Evolutionary conservation across 2,329 filamentous ascomycete species (phyloP).

Genomic region (Grosmannia clavigera): DNA sequence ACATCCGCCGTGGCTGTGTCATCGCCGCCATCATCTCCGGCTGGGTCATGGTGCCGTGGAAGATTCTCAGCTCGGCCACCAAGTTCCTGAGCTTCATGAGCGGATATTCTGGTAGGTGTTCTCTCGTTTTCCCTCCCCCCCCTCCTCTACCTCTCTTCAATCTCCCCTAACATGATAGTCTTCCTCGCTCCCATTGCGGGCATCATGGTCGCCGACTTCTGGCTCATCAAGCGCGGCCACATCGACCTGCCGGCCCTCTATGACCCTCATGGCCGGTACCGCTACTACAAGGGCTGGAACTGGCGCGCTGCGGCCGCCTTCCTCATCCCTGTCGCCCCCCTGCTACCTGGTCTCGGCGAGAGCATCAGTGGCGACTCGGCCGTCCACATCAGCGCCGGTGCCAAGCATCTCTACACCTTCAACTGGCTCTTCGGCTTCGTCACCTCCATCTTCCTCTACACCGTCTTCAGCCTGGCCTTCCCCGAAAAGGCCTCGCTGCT

Average conservation of each 20-base stretch:
- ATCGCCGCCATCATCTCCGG: constrained; percentile 42
- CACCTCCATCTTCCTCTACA: constrained; percentile 42
- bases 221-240: constrained; percentile 22
- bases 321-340: constrained; percentile 16
- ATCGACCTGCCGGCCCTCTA: constrained; percentile 30
- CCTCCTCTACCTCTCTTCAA: not conserved
- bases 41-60: constrained; percentile 53
- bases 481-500: constrained; percentile 39
- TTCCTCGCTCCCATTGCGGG: constrained; percentile 29
- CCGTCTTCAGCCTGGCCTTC: constrained; percentile 31
- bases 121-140: not conserved
- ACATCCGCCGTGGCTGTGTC: constrained; percentile 44
- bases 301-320: constrained; percentile 15
- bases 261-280: constrained; percentile 27
- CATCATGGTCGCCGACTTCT: constrained; percentile 28
- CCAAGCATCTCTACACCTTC: constrained; percentile 45
- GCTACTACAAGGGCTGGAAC: constrained; percentile 18
- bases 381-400: constrained; percentile 24
- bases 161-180: constrained; percentile 6
- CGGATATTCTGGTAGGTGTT: constrained; percentile 31
- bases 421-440: constrained; percentile 55
- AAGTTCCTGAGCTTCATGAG: constrained; percentile 54
- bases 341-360: constrained; percentile 20
- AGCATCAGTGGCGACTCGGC: constrained; percentile 9
- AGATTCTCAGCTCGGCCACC: constrained; percentile 45